These are phyloP conservation scores for Porphyrellus sp. DNA, from an alignment of 1,284 basidiomycete genomes.

Conservation along the genomic window DNA sequence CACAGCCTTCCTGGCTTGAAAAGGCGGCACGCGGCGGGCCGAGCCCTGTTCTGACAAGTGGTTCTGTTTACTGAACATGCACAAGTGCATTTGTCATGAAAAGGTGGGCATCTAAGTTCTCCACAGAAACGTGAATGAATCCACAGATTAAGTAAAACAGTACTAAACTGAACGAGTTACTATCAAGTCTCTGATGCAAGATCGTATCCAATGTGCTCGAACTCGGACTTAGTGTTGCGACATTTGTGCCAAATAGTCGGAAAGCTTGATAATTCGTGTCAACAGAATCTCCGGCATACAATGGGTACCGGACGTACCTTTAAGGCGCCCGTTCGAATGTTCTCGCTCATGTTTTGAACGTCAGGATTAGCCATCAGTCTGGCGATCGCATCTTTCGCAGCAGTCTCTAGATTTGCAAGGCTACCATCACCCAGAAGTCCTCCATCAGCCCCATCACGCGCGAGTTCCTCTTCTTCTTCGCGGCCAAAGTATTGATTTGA, in stretches of 20 bases:
- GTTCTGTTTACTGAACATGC: not conserved
- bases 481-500: constrained; percentile 95
- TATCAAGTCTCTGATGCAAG: constrained; percentile 2
- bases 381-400: constrained; percentile 77
- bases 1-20: too few species aligned
- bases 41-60: too few species aligned
- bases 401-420: constrained; percentile 70
- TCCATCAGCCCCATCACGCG: constrained; percentile 46
- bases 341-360: constrained; percentile 86
- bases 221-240: constrained; percentile 45
- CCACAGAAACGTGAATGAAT: constrained; percentile 4
- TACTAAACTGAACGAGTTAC: constrained; percentile 6
- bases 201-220: not conserved
- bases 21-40: too few species aligned
- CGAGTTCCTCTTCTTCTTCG: constrained; percentile 70
- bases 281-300: constrained; percentile 7
- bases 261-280: constrained; percentile 47
- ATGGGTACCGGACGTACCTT: constrained; percentile 56
- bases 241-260: constrained; percentile 77
- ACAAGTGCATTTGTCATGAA: constrained; percentile 2
- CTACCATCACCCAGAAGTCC: constrained; percentile 65
- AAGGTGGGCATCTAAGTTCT: constrained; percentile 5
- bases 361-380: constrained; percentile 86
- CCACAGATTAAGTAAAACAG: constrained; percentile 19
- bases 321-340: constrained; percentile 76